Evolutionary conservation across 768 basidiomycete genomes (phyloP).

Genomic region (Termitomyces titanicus): DNA sequence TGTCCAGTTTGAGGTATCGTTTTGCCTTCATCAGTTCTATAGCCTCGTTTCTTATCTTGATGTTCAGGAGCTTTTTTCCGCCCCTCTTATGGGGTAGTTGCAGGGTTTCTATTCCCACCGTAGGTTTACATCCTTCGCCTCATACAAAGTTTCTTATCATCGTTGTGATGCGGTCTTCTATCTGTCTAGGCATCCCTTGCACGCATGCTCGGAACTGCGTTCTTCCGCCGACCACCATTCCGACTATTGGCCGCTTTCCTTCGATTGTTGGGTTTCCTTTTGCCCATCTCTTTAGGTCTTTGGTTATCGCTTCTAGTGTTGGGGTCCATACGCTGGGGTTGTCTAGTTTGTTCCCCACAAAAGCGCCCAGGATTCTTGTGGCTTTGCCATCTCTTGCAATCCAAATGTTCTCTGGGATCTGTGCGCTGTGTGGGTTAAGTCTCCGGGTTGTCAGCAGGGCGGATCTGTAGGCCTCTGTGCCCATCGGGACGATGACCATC

Average conservation of each 20-base stretch:
- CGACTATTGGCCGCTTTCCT: slow-evolving; percentile 18
- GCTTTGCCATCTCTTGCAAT: slow-evolving; percentile 25
- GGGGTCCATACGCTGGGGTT: slow-evolving; percentile 21
- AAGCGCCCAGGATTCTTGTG: slow-evolving; percentile 27
- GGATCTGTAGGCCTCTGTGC: slow-evolving; percentile 17
- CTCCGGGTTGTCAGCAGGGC: slow-evolving; percentile 8
- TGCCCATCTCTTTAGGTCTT: slow-evolving; percentile 17
- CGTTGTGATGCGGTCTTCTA: neutral
- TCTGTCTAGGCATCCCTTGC: neutral
- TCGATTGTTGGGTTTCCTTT: slow-evolving; percentile 24
- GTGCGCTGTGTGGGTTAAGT: neutral
- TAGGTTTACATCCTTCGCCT: neutral
- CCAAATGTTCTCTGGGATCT: slow-evolving; percentile 18
- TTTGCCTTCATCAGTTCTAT: neutral
- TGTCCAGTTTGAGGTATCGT: neutral
- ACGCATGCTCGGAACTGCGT: neutral
- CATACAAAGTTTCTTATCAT: neutral
- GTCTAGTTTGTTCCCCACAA: slow-evolving; percentile 24
- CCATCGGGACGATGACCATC: slow-evolving; percentile 27
- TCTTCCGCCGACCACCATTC: slow-evolving; percentile 12
- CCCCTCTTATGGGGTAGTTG: neutral
- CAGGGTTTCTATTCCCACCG: neutral
- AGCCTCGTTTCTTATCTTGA: neutral
- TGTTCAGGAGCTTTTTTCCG: neutral
- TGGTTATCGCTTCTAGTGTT: slow-evolving; percentile 23